Percentiles rank a stretch among this genome's conserved stretches.
Conservation (phyloP, 768 basidiomycete genomes). For the Paxillus ammoniavirescens region DNA sequence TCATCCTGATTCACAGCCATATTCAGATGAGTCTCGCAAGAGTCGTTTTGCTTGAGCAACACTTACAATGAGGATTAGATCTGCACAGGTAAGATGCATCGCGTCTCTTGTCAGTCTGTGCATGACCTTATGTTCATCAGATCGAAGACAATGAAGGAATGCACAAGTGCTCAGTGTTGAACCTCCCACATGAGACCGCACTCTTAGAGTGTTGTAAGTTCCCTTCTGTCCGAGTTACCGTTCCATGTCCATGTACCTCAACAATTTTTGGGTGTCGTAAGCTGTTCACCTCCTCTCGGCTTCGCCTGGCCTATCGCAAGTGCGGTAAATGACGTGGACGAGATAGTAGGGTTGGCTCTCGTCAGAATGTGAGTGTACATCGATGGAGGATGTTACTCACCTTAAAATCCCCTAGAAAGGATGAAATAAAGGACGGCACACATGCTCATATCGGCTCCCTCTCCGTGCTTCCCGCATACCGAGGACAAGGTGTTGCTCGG, state of each 20-base stretch:
- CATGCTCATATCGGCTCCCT: conserved; percentile 8
- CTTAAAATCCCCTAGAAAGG: conserved; percentile 4
- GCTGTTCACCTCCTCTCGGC: neutral
- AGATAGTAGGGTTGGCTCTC: conserved; percentile 8
- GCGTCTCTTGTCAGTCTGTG: neutral
- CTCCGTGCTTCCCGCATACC: conserved; percentile 6
- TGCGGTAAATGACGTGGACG: neutral
- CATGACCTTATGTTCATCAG: neutral
- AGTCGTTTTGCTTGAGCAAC: neutral
- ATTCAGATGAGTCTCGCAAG: too few relatives aligned
- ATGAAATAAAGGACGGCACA: neutral
- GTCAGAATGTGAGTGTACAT: conserved; percentile 5
- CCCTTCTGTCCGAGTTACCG: neutral
- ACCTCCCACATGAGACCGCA: neutral
- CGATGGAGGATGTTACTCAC: neutral
- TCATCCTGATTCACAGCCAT: too few relatives aligned
- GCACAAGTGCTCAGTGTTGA: neutral
- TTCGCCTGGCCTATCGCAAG: conserved; percentile 2
- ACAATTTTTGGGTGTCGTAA: neutral
- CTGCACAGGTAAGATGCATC: neutral
- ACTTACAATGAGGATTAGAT: neutral
- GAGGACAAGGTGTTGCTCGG: conserved; percentile 5
- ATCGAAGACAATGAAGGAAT: conserved; percentile 2
- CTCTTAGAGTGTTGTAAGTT: conserved; percentile 1
- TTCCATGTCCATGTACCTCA: neutral